A percentile compares a stretch with the other conserved stretches of the same genome.
phyloP scores from a whole-genome alignment of 495 filamentous ascomycete species.

The Oidiodendron maius region DNA sequence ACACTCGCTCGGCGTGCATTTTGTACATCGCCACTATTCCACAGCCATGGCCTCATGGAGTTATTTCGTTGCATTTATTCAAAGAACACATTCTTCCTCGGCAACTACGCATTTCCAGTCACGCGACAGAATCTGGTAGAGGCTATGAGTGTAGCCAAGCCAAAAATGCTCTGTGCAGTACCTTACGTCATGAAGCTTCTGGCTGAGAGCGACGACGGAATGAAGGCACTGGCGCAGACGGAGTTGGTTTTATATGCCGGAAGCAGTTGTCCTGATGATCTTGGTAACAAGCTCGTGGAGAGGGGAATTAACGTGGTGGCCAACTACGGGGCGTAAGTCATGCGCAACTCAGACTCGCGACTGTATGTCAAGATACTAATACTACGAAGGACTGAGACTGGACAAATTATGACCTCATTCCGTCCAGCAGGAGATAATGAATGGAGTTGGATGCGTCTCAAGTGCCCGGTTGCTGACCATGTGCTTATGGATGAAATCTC shows the following conservation, averaged over 20 bases:
- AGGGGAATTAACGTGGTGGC: slow-evolving; percentile 47
- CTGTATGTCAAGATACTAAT: too few relatives aligned
- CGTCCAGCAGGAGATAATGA: slow-evolving; percentile 35
- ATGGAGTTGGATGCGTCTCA: slow-evolving; percentile 37
- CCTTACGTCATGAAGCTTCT: slow-evolving; percentile 44
- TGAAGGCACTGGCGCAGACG: slow-evolving; percentile 35
- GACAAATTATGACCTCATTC: slow-evolving; percentile 51
- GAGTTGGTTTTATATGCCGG: slow-evolving; percentile 42
- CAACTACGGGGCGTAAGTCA: slow-evolving; percentile 33
- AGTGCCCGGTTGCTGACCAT: slow-evolving; percentile 10
- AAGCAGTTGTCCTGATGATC: slow-evolving; percentile 38
- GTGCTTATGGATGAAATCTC: slow-evolving; percentile 39
- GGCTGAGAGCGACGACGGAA: slow-evolving; percentile 37
- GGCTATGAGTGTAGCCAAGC: slow-evolving; percentile 32
- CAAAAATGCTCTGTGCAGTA: slow-evolving; percentile 37
- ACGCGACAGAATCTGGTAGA: slow-evolving; percentile 32
- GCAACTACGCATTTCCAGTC: slow-evolving; percentile 37
- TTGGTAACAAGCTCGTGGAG: slow-evolving; percentile 45
- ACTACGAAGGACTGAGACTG: slow-evolving; percentile 54
- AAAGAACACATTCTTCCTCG: slow-evolving; percentile 32
- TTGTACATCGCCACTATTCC: slow-evolving; percentile 26
- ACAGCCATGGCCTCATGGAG: slow-evolving; percentile 40
- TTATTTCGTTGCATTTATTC: slow-evolving; percentile 38
- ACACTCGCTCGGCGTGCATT: slow-evolving; percentile 36
- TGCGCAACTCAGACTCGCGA: too few relatives aligned